These are phyloP conservation scores for Dactylis glomerata DNA, from an alignment of 176 grass and related monocot species.

Conservation along the genomic window DNA sequence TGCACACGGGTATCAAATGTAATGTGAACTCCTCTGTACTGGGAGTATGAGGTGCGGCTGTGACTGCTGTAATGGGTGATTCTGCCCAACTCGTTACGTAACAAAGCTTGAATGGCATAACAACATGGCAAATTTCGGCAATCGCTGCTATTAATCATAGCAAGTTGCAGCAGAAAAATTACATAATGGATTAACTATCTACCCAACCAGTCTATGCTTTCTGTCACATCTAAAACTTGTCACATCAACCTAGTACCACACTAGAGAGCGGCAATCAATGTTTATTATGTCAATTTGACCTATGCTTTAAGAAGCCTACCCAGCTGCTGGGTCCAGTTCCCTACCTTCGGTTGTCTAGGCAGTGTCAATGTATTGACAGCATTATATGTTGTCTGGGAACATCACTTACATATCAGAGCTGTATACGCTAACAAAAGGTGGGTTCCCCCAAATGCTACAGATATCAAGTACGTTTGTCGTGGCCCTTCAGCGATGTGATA, in stretches of 20 bases:
- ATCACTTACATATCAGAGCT: background rate
- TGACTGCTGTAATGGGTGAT: too few species aligned
- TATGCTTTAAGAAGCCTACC: background rate
- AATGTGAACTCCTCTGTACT: too few species aligned
- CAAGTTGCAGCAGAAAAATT: background rate
- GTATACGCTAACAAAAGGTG: background rate
- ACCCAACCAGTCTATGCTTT: background rate
- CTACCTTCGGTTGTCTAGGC: background rate
- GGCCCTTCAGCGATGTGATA: constrained; percentile 20
- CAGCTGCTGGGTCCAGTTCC: background rate
- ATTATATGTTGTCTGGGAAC: background rate
- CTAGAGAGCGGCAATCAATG: background rate
- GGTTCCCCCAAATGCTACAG: background rate
- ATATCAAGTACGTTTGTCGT: constrained; percentile 16
- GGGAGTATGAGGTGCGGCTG: too few species aligned
- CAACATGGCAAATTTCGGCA: background rate
- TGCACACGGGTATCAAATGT: too few species aligned
- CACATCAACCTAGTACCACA: background rate
- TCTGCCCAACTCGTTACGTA: too few species aligned
- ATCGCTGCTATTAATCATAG: background rate
- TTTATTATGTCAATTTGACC: background rate
- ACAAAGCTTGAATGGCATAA: background rate
- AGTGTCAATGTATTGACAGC: background rate
- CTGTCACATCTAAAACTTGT: background rate
- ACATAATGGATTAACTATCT: background rate